Base-by-base conservation (phyloP, 2,329 filamentous ascomycete genomes). In the Trichoderma asperellum region DNA sequence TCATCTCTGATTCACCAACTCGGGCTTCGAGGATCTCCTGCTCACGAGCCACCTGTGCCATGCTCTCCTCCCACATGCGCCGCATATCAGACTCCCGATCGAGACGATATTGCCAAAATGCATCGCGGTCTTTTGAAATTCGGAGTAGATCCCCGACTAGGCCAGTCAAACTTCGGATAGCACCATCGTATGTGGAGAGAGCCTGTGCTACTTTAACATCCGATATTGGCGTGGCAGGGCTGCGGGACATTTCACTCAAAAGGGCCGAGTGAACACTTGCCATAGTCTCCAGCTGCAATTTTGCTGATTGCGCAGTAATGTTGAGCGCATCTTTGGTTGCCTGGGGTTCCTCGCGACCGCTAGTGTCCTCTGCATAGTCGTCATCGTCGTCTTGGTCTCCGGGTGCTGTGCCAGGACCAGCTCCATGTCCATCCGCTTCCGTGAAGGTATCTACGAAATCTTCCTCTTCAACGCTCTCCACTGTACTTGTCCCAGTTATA, bases 1-100 rank as follows among this genome's bases (percentile, higher is more conserved):
- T 98, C 77, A 92, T 88, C 79, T 98, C 95, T 1, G 94, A 92
- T 79, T 97, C 92, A 56, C 92, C 93, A 71, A 97, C 92, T 69
- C 90, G 91, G 43, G 89, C 92, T 77, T 98, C 93, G 1, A 99
- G 86, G 63, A 94, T 88, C 80, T 98, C 96, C 75, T 99, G 96
- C 78, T 99, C 96, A 68, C 89, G 90, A 21, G 94, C 96, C n/a
- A 99, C 92, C 75, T 94, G 90, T 11, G 96, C 94, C 96, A 99
- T 97, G 80, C 94, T 98, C 76, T 99, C 96, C 81, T 99, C 96
- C 96, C 96, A 99, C 89, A 99, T 92, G 70, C 92, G 91, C 47
- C 96, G 89, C 81, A 98, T 91, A 77, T 97, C 93, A 55, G 91
- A 90, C 81, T 99, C 96, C 66, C 94, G 91, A 74, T 97, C 94